These are phyloP conservation scores for Pseudisothecium myosuroides DNA, from an alignment of 225 moss, liverwort and hornwort genomes.

Conservation along the genomic window DNA sequence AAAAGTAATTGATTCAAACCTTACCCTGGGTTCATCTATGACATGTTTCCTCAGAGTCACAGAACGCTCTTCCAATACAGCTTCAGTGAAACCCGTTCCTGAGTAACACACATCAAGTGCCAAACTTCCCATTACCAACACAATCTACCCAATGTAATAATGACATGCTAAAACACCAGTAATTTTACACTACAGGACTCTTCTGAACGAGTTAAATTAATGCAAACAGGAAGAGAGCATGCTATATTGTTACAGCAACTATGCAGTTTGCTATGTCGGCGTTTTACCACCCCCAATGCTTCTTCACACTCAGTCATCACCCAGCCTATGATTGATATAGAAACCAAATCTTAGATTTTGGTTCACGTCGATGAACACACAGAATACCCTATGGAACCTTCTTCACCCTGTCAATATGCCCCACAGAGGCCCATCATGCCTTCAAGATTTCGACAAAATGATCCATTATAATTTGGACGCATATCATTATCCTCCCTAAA, in stretches of 20 bases:
- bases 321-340: neutral
- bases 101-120: neutral
- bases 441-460: neutral
- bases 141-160: neutral
- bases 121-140: neutral
- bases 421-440: neutral
- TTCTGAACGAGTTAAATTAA: neutral
- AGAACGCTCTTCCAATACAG: constrained; percentile 77
- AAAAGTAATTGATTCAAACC: neutral
- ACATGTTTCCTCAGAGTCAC: constrained; percentile 62
- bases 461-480: neutral
- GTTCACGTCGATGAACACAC: neutral
- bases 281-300: neutral
- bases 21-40: constrained; percentile 73
- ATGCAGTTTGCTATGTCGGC: neutral
- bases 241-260: neutral
- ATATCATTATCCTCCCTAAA: neutral
- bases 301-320: neutral
- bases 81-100: constrained; percentile 95
- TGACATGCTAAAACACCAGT: neutral
- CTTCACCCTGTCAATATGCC: neutral
- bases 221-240: neutral
- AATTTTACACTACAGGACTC: neutral
- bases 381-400: neutral
- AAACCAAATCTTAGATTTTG: neutral